Evolutionary conservation across 2,329 filamentous ascomycete species (phyloP), one percentile per base, ranked within the genome.

Genomic region (Xylariaceae sp.): DNA sequence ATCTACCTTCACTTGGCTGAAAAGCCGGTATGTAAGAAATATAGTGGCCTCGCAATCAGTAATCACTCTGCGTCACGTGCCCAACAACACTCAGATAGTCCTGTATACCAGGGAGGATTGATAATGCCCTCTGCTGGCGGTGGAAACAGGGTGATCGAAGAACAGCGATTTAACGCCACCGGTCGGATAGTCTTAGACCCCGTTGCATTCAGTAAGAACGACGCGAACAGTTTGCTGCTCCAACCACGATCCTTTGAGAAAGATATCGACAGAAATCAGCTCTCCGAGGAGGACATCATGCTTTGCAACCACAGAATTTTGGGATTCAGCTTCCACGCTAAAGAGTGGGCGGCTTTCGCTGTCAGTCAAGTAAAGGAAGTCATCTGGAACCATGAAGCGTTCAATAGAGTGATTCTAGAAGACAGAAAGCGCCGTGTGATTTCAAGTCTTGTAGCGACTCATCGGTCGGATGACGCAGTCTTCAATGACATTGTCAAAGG

Each of bases 221-320:
- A 35, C 16, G 33, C 33, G 8, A 35, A 35, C 33, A 35, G 33
- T 17, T 7, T 11, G 8, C 16, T 35, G 16, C 33, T 35, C 8
- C 6, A 35, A 35, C 16, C 33, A 6, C 16, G 16, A 6, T 11
- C 16, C 8, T n/a, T n/a, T n/a, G 17, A 8, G 10, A 17, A 35
- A 16, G 17, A 17, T 6, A 35, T 35, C 16, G 25, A 29, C 14
- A 14, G 14, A 29, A 23, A 32, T 36, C 16, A 44, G 27, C 21
- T 42, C 19, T 22, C 40, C n/a, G 40, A 42, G 8, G 40, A 42
- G 7, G 40, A 42, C 11, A 22, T 34, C 5, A 35, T 35, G 29
- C 20, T 42, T 6, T 42, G 40, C 21, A 23, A 22, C 25, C 27
- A 34, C 17, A 12, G 29, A n/a, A 42, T 35, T 6, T 25, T 35